Base-by-base conservation (phyloP, 1,284 basidiomycete genomes). In the Malassezia globosa region DNA sequence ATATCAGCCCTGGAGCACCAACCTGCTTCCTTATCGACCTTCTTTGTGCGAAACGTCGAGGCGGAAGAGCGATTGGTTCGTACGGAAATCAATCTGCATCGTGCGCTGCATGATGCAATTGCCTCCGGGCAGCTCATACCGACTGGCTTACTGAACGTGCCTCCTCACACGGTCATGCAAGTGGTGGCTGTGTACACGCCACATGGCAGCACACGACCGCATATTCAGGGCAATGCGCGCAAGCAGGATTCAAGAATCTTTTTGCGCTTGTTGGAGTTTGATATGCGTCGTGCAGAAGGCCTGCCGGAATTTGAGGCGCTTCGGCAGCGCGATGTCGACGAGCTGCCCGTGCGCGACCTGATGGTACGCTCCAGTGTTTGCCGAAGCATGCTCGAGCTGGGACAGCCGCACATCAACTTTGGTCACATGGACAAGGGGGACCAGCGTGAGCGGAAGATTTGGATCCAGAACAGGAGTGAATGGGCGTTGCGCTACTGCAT, bases 361-460 rank as follows among this genome's bases (percentile, higher is more conserved):
- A 73, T 76, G 56, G 70, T 77, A 42, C 58, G 74, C 24, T 72
- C 73, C 47, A 74, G 69, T 21, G 73, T 73, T 29, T 75, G 76
- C 36, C 62, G 75, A 25, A 73, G 69, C 36, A 66, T 75, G 29
- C 61, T 77, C 29, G 76, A 77, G 56, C 72, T 77, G 13, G 75
- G 75, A 36, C 76, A 77, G 67, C 73, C 72, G 39, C 73, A 73
- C 46, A 76, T 77, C 73, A 76, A 77, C 60, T 76, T 77, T 60
- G 76, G 76, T 1, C 68, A 72, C n/a, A 73, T 75, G 56, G 75
- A 77, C 41, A 76, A 75, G 60, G 75, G 75, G 37, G 74, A 76
- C 34, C 60, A 68, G 24, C 75, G 75, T 56, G 72, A 74, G 34
- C 73, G 75, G 51, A 75, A 73, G 52, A 75, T 77, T 38, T 68